Base-by-base conservation (phyloP, 495 filamentous ascomycete genomes). In the Choiromyces venosus region DNA sequence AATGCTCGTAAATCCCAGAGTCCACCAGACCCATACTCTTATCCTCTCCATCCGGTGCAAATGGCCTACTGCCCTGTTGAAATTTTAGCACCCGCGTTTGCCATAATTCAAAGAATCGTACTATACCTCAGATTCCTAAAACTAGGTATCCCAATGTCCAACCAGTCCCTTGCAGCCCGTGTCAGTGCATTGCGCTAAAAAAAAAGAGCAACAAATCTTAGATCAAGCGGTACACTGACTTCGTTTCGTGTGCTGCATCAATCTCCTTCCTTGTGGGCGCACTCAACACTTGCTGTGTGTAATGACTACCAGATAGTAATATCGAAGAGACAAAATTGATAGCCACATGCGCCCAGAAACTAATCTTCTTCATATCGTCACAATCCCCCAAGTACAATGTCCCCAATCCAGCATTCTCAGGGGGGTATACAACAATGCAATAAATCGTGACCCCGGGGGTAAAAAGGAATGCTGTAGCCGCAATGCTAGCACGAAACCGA, bases 91-190 rank as follows among this genome's bases (percentile, higher is more conserved):
- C 25, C 52, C 25, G 12, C 33, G 8, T 16, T 14, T n/a, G 52
- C 14, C 16, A 18, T 33, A 61, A 61, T 61, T 61, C 52, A 61
- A 25, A 82, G 12, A 61, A 61, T 16, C 10, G 66, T 16, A 25
- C 36, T 52, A 12, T 70, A 39, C 67, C 37, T 68, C 29, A 82
- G 70, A 81, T 82, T 82, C 36, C 76, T 67, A 8, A 81, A 8
- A 52, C 81, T 82, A 44, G 70, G 78, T 16, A 82, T 69, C 25
- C 81, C 81, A 36, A 82, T 78, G 69, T 82, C 79, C 29, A 82
- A 39, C 76, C 72, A 82, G 2, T 67, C 39, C 25, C 64, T 37
- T 29, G 25, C 21, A 33, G 33, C 29, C 25, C 25, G 25, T 61
- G 52, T 61, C 25, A 61, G 25, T 33, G 0, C 52, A 61, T 33